Conservation (phyloP, 176 grass and related monocot species). For the Triticum aestivum region DNA sequence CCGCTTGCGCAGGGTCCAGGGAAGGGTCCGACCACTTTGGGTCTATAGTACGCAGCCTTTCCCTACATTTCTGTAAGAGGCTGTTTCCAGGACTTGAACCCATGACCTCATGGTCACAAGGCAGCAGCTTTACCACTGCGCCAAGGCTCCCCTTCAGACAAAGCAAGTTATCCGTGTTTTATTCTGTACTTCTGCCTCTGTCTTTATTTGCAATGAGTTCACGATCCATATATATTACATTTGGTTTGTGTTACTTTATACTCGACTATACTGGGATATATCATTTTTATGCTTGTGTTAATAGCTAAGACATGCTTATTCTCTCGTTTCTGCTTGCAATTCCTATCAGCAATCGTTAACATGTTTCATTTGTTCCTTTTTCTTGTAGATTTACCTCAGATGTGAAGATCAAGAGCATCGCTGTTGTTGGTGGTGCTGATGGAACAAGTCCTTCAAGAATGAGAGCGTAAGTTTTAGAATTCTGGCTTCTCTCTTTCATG, state of each 20-base stretch:
- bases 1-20: no score
- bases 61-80: no score
- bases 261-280: slow-evolving; percentile 19
- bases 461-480: slow-evolving; percentile 74
- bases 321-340: not conserved
- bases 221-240: slow-evolving; percentile 7
- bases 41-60: no score
- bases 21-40: no score
- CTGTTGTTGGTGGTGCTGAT: slow-evolving; percentile 87
- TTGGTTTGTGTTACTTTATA: slow-evolving; percentile 16
- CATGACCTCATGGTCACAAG: no score
- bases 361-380: slow-evolving; percentile 23
- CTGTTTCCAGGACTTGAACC: no score
- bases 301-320: not conserved
- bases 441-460: slow-evolving; percentile 95
- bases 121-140: no score
- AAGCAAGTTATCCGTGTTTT: not conserved
- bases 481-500: slow-evolving; percentile 5
- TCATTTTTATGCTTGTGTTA: not conserved
- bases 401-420: slow-evolving; percentile 98
- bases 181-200: not conserved
- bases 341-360: slow-evolving; percentile 19
- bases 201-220: not conserved
- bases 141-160: no score
- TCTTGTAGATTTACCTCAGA: slow-evolving; percentile 87